Percentiles rank a stretch among this genome's conserved stretches.
Evolutionary conservation across 768 basidiomycete genomes (phyloP).

Genomic region (Tylopilus balloui): DNA sequence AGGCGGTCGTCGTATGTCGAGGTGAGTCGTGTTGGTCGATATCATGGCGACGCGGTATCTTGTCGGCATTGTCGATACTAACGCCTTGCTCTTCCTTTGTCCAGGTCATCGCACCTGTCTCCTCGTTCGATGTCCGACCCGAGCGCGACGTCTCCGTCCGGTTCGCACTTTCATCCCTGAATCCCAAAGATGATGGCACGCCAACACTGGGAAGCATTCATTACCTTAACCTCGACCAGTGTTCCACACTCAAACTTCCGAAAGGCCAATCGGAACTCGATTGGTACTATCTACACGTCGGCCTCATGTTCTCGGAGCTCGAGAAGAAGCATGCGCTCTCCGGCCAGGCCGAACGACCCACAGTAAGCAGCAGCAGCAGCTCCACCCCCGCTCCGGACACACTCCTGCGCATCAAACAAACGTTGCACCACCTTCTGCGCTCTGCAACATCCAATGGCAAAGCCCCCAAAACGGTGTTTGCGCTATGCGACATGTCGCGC

Average conservation of each 20-base stretch:
- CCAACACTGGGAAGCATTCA: conserved; percentile 37
- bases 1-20: conserved; percentile 50
- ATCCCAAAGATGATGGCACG: not conserved
- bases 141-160: conserved; percentile 18
- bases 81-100: not conserved
- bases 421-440: conserved; percentile 26
- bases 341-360: accelerated
- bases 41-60: not conserved
- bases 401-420: conserved; percentile 30
- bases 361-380: not conserved
- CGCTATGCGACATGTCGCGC: conserved; percentile 11
- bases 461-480: conserved; percentile 14
- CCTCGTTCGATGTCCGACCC: conserved; percentile 17
- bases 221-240: conserved; percentile 33
- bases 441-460: conserved; percentile 4
- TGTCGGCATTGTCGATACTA: not conserved
- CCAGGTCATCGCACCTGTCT: conserved; percentile 20
- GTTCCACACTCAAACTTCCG: conserved; percentile 30
- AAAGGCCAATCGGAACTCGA: conserved; percentile 4
- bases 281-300: conserved; percentile 32
- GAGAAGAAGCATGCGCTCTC: conserved; percentile 1
- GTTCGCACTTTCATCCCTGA: conserved; percentile 25
- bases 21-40: conserved; percentile 12
- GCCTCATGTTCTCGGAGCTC: conserved; percentile 23
- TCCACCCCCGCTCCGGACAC: conserved; percentile 6